These are phyloP conservation scores for Cercospora sp. DNA, from an alignment of 2,329 filamentous ascomycete species.

Conservation along the genomic window DNA sequence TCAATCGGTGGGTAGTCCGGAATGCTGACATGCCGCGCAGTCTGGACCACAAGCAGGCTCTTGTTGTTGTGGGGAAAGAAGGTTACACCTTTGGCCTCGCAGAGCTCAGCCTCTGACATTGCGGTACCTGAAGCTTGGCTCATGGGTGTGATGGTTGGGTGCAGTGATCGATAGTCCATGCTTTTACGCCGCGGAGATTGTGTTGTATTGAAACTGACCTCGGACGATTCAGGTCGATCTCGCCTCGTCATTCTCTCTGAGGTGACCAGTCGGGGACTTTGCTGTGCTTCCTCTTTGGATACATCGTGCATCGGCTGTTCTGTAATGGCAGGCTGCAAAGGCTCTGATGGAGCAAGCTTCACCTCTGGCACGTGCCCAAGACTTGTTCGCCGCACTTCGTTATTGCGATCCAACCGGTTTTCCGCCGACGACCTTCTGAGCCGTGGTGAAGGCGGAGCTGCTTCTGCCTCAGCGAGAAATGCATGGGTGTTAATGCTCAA, in stretches of 20 bases:
- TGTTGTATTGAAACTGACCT: slow-evolving; percentile 13
- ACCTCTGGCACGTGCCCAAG: slow-evolving; percentile 18
- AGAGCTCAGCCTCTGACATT: slow-evolving; percentile 51
- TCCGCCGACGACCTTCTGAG: slow-evolving; percentile 27
- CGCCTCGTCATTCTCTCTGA: slow-evolving; percentile 6
- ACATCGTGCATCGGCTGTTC: slow-evolving; percentile 15
- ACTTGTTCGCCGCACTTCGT: slow-evolving; percentile 25
- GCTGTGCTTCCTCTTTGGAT: background rate
- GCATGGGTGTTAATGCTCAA: slow-evolving; percentile 18
- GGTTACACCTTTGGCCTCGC: slow-evolving; percentile 61
- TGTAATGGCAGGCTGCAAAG: background rate
- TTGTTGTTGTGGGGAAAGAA: slow-evolving; percentile 65
- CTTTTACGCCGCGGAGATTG: slow-evolving; percentile 29
- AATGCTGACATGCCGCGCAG: slow-evolving; percentile 30
- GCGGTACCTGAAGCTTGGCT: slow-evolving; percentile 34
- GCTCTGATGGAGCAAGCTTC: slow-evolving; percentile 7
- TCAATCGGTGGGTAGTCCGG: slow-evolving; percentile 5
- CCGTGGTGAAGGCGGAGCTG: slow-evolving; percentile 12
- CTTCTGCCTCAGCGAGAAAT: background rate
- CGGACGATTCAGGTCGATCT: slow-evolving; percentile 22
- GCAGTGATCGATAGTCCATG: slow-evolving; percentile 28
- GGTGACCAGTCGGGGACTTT: background rate
- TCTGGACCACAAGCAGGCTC: slow-evolving; percentile 64
- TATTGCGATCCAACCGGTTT: slow-evolving; percentile 24
- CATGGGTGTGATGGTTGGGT: slow-evolving; percentile 30